Percentiles rank a stretch among this genome's conserved stretches.
phyloP scores from a whole-genome alignment of 2,329 filamentous ascomycete genomes.

The Epichloe uncinata region DNA sequence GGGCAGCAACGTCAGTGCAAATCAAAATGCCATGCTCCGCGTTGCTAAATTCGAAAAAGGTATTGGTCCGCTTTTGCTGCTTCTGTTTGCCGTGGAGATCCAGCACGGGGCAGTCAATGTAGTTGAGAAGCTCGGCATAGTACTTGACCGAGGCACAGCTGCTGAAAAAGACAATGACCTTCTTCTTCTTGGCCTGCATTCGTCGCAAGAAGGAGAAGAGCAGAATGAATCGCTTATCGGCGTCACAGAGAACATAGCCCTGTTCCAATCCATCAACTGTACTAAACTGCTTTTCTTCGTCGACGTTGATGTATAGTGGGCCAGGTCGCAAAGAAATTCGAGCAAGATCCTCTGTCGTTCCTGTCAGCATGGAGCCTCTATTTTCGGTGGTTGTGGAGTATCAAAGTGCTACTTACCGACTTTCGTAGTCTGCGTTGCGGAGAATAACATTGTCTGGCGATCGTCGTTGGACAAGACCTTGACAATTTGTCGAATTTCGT shows the following conservation, averaged over 20 bases:
- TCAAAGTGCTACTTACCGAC: constrained; percentile 33
- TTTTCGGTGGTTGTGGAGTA: not conserved
- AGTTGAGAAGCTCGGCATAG: constrained; percentile 89
- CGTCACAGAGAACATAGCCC: constrained; percentile 87
- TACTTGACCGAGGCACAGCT: constrained; percentile 93
- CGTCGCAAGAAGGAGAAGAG: constrained; percentile 90
- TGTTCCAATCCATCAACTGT: constrained; percentile 92
- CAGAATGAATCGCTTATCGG: constrained; percentile 84
- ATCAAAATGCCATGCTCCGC: constrained; percentile 76
- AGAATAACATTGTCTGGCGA: constrained; percentile 96
- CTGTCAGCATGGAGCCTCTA: not conserved
- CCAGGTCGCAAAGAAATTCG: constrained; percentile 84
- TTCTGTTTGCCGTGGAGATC: constrained; percentile 92
- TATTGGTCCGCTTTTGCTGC: constrained; percentile 97
- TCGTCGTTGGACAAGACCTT: constrained; percentile 82
- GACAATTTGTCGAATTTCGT: constrained; percentile 94
- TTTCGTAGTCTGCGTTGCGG: constrained; percentile 94
- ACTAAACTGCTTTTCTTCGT: constrained; percentile 75
- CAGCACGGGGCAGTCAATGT: constrained; percentile 84
- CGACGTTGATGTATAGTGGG: constrained; percentile 94
- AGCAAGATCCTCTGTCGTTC: constrained; percentile 61
- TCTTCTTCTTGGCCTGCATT: constrained; percentile 68
- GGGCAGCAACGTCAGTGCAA: constrained; percentile 90
- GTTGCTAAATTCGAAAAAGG: constrained; percentile 85
- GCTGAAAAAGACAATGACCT: constrained; percentile 94